Conservation (phyloP, 129 eudicot species). For the Helianthus tuberosus region DNA sequence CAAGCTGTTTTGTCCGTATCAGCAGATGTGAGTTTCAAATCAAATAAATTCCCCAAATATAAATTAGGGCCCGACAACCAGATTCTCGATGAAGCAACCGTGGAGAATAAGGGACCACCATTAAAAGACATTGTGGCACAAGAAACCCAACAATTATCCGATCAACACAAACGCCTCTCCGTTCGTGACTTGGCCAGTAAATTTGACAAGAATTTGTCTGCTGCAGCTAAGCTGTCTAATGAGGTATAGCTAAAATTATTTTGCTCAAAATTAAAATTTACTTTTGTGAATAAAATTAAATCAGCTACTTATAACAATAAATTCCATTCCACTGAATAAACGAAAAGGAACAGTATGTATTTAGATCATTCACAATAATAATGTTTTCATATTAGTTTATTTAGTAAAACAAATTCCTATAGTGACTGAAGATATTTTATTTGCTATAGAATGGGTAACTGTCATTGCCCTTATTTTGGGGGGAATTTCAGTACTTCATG, state of each 20-base stretch:
- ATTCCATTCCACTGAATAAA: background rate
- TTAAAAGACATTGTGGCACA: slow-evolving; percentile 82
- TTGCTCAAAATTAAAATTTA: background rate
- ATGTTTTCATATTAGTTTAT: background rate
- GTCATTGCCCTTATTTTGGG: no score
- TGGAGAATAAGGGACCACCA: slow-evolving; percentile 67
- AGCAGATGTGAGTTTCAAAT: slow-evolving; percentile 77
- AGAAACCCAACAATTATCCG: slow-evolving; percentile 73
- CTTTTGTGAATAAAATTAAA: background rate
- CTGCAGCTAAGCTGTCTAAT: slow-evolving; percentile 83
- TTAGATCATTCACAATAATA: background rate
- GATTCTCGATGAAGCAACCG: slow-evolving; percentile 74
- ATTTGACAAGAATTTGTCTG: slow-evolving; percentile 93
- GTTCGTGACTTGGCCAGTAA: slow-evolving; percentile 95
- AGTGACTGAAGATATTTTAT: background rate
- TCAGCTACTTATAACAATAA: background rate
- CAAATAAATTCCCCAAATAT: slow-evolving; percentile 78
- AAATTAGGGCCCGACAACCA: slow-evolving; percentile 86
- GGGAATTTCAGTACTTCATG: no score
- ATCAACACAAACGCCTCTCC: slow-evolving; percentile 92
- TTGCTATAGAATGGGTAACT: no score
- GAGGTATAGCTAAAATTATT: slow-evolving; percentile 50
- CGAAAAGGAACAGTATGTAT: background rate
- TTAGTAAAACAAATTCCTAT: background rate
- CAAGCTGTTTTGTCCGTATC: slow-evolving; percentile 67